phyloP scores from a whole-genome alignment of 768 basidiomycete genomes.

The Boletellus sp. region DNA sequence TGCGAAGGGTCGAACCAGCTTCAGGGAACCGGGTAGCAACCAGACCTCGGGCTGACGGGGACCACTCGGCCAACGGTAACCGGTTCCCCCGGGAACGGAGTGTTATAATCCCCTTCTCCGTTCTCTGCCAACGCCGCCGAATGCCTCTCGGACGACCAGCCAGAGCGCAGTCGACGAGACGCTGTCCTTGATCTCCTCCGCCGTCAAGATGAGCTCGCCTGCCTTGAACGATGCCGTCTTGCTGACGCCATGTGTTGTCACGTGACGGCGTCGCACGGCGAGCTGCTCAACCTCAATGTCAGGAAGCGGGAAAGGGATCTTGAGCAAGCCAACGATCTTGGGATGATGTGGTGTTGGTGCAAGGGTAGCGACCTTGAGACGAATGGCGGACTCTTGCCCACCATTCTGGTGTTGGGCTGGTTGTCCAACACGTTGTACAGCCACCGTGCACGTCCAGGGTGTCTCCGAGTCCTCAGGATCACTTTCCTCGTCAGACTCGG shows the following conservation, averaged over 20 bases:
- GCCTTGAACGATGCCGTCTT: slow-evolving; percentile 18
- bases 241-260: slow-evolving; percentile 28
- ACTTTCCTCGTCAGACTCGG: slow-evolving; percentile 66
- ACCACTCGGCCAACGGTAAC: too few relatives aligned
- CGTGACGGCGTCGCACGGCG: slow-evolving; percentile 47
- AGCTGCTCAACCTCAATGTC: slow-evolving; percentile 71
- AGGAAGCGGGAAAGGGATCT: slow-evolving; percentile 85
- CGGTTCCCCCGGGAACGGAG: background rate
- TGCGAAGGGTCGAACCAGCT: background rate
- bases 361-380: slow-evolving; percentile 76
- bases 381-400: slow-evolving; percentile 18
- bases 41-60: too few relatives aligned
- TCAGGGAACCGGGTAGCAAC: too few relatives aligned
- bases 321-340: slow-evolving; percentile 87
- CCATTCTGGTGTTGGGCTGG: slow-evolving; percentile 4
- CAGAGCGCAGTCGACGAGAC: slow-evolving; percentile 86
- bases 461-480: slow-evolving; percentile 97
- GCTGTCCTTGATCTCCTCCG: slow-evolving; percentile 92
- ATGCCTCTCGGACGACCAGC: slow-evolving; percentile 89
- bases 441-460: slow-evolving; percentile 89
- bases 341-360: slow-evolving; percentile 95
- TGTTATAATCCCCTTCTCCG: slow-evolving; percentile 68
- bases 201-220: slow-evolving; percentile 58
- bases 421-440: slow-evolving; percentile 46
- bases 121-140: slow-evolving; percentile 83